Percentiles rank a stretch among this genome's conserved stretches.
phyloP scores from a whole-genome alignment of 495 filamentous ascomycete genomes.

The Neurospora sp. region DNA sequence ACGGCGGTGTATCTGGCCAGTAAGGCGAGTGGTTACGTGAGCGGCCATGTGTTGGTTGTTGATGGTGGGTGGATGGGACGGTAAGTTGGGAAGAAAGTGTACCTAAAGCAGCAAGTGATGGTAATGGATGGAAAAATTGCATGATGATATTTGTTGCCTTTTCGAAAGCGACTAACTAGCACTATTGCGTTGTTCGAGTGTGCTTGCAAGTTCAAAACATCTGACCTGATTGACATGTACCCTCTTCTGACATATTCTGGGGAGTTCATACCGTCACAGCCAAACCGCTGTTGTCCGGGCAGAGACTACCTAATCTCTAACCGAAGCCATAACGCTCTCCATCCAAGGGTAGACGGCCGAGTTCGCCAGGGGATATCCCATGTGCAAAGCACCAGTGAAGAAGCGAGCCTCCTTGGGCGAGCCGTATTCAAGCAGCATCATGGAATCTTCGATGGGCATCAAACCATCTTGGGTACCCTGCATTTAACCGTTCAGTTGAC shows the following conservation, averaged over 20 bases:
- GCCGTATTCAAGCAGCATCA: constrained; percentile 57
- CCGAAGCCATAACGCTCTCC: constrained; percentile 37
- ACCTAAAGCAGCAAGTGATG: background rate
- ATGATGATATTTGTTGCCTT: background rate
- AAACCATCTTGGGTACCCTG: constrained; percentile 60
- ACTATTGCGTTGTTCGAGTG: background rate
- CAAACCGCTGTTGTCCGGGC: background rate
- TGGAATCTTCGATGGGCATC: constrained; percentile 71
- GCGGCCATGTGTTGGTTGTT: constrained; percentile 68
- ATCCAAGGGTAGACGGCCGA: constrained; percentile 44
- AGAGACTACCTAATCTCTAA: constrained; percentile 3
- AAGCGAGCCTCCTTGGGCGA: constrained; percentile 62
- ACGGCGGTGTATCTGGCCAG: constrained; percentile 69
- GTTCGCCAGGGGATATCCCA: constrained; percentile 55
- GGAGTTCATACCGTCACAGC: background rate
- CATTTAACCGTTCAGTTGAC: constrained; percentile 7
- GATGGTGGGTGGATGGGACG: constrained; percentile 95
- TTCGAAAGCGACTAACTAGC: background rate
- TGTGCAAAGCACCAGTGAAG: constrained; percentile 50
- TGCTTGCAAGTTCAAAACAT: background rate
- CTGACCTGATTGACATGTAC: background rate
- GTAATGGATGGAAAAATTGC: background rate
- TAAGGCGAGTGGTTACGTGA: constrained; percentile 68
- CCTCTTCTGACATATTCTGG: background rate
- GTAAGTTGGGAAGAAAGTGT: constrained; percentile 27